Conservation (phyloP, 345 rosid genomes). For the Pistacia integerrima region DNA sequence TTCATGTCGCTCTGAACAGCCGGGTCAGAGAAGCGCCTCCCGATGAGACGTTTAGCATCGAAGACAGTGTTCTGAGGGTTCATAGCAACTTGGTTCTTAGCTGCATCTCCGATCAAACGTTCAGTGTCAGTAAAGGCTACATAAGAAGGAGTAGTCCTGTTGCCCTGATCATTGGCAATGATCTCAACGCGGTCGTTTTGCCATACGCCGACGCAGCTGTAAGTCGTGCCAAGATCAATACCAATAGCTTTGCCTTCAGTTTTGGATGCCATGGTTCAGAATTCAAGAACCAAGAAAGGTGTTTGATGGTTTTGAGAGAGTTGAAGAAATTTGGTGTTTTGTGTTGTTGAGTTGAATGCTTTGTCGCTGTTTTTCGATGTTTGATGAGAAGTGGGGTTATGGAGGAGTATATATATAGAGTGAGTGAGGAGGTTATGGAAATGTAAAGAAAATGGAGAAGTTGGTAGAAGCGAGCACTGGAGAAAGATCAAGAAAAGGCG, state of each 20-base stretch:
- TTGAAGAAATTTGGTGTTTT: background rate
- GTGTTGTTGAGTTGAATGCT: background rate
- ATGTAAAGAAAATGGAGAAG: background rate
- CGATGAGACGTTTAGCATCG: conserved; percentile 21
- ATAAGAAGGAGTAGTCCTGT: conserved; percentile 27
- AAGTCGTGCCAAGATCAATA: conserved; percentile 18
- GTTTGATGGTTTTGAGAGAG: background rate
- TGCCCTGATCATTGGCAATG: conserved; percentile 29
- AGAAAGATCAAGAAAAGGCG: background rate
- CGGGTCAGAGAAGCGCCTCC: conserved; percentile 18
- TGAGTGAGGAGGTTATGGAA: background rate
- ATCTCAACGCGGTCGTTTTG: conserved; percentile 28
- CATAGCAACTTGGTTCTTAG: conserved; percentile 28
- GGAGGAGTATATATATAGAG: background rate
- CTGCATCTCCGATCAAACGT: conserved; percentile 13
- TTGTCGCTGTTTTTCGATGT: background rate
- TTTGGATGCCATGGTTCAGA: conserved; percentile 5
- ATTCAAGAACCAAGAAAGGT: background rate
- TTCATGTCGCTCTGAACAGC: conserved; percentile 22
- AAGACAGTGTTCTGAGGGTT: conserved; percentile 27
- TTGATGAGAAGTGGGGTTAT: background rate
- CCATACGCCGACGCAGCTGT: conserved; percentile 25
- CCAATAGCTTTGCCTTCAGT: conserved; percentile 21
- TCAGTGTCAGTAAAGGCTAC: conserved; percentile 23
- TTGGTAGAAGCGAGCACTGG: background rate